phyloP scores from a whole-genome alignment of 2,329 filamentous ascomycete species.

The Coniochaeta prunicola region DNA sequence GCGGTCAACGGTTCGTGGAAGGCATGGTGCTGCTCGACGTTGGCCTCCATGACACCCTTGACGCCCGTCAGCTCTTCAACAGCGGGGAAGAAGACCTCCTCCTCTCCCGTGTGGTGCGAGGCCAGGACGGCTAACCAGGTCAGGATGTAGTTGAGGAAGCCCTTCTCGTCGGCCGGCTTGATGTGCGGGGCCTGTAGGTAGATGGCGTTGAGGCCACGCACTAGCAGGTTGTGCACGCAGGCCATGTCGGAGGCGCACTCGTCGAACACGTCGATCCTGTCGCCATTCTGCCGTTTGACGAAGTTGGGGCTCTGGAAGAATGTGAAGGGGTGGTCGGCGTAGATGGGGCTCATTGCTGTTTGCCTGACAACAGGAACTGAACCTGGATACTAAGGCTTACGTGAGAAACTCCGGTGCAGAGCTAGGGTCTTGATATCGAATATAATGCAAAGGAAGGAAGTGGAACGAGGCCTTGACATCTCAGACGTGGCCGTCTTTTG shows the following conservation, averaged over 20 bases:
- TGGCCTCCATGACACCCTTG: constrained; percentile 30
- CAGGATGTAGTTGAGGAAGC: constrained; percentile 24
- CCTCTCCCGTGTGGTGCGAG: constrained; percentile 31
- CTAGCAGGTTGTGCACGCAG: constrained; percentile 24
- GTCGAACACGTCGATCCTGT: constrained; percentile 16
- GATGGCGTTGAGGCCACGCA: constrained; percentile 29
- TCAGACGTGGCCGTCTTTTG: too few relatives aligned
- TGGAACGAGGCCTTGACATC: too few relatives aligned
- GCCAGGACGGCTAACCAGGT: constrained; percentile 24
- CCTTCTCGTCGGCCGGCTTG: constrained; percentile 21
- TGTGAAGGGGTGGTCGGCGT: constrained; percentile 18
- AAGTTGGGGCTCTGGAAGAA: constrained; percentile 9
- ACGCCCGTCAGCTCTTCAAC: constrained; percentile 26
- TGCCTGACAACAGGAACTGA: too few relatives aligned
- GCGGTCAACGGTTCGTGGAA: constrained; percentile 25
- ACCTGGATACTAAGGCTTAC: too few relatives aligned
- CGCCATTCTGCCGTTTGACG: constrained; percentile 2
- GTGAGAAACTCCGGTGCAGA: too few relatives aligned
- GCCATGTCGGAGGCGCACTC: constrained; percentile 21
- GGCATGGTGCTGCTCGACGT: constrained; percentile 31
- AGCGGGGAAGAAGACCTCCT: constrained; percentile 28
- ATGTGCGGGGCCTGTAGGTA: constrained; percentile 29
- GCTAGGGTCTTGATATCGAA: too few relatives aligned
- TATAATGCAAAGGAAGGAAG: too few relatives aligned
- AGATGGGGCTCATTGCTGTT: constrained; percentile 17